Base-by-base conservation (phyloP, 1,139 yeast genomes). In the Magnusiomyces tetraspermus region DNA sequence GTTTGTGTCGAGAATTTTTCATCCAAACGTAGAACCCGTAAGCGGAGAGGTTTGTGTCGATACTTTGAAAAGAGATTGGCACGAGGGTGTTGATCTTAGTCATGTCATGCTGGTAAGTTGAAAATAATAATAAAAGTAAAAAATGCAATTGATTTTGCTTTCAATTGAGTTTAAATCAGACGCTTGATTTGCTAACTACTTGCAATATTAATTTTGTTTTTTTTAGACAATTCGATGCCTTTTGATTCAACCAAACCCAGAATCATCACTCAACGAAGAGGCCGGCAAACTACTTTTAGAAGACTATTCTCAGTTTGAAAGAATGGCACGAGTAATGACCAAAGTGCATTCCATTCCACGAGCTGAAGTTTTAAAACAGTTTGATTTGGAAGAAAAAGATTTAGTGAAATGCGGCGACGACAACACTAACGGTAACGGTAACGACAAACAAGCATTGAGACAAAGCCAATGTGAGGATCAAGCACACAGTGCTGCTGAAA, bases 41-140 rank as follows among this genome's bases (percentile, higher is more conserved):
- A 79, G 82, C 0, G 95, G 95, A 0, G 89, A 83, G 59, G 83
- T 85, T 2, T 87, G 96, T 66, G 73, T 87, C n/a, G 94, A 86
- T 65, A 83, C 88, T 13, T 69, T 84, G 56, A 80, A 79, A 60
- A 67, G 67, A 45, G 77, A 76, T 55, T 87, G 95, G 95, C 76
- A 85, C 6, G 1, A 45, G 0, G 86, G 59, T 8, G 60, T 63
- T 17, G 66, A 66, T 53, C 54, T 67, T 46, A 53, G 50, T 21
- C 65, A 63, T 31, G 62, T 67, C 22, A 47, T 67, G 38, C 45
- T 67, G 49, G 64, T 62, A 52, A 46, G 59, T 51, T 19, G 31
- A 22, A 24, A 49, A 28, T 24, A 11, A 36, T 24, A 6, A 2
- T 3, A 28, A 4, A 46, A 46, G n/a, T 22, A 3, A 4, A 2